Evolutionary conservation across 805 yeast genomes (phyloP).

Genomic region (Candida oleophila): DNA sequence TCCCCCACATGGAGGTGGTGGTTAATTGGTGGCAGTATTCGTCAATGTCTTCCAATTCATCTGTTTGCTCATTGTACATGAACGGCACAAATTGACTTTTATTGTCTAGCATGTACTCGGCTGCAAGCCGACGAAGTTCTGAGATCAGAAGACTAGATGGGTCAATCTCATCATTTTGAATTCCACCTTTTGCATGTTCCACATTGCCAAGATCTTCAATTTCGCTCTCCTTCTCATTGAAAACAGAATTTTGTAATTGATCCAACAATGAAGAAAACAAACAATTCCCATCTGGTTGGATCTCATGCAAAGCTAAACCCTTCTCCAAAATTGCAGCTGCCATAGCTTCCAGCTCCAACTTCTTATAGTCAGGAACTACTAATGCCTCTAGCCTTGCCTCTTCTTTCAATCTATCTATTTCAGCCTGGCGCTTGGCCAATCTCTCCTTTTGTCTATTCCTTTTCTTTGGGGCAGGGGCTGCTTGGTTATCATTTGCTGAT

Average conservation of each 20-base stretch:
- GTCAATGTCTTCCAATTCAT: conserved; percentile 60
- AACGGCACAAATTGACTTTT: conserved; percentile 78
- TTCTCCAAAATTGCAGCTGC: conserved; percentile 48
- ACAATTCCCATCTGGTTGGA: conserved; percentile 93
- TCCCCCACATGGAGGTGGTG: conserved; percentile 92
- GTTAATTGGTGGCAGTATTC: conserved; percentile 68
- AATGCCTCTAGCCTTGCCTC: conserved; percentile 75
- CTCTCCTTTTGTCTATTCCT: conserved; percentile 81
- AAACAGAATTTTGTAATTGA: conserved; percentile 53
- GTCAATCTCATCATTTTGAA: conserved; percentile 6
- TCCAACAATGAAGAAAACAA: conserved; percentile 82
- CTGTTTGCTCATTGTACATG: conserved; percentile 74
- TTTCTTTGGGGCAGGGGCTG: neutral
- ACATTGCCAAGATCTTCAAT: conserved; percentile 20
- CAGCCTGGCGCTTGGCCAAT: conserved; percentile 72
- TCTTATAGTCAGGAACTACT: conserved; percentile 61
- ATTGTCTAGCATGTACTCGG: conserved; percentile 60
- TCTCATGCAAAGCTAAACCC: conserved; percentile 59
- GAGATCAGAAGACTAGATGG: conserved; percentile 38
- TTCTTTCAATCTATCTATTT: conserved; percentile 55
- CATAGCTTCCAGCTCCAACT: conserved; percentile 70
- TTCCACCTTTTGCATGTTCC: neutral
- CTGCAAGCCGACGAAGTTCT: conserved; percentile 64
- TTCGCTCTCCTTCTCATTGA: conserved; percentile 47
- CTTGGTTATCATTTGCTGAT: neutral